Evolutionary conservation across 1,284 basidiomycete species (phyloP).

Genomic region (Kwoniella shivajii): DNA sequence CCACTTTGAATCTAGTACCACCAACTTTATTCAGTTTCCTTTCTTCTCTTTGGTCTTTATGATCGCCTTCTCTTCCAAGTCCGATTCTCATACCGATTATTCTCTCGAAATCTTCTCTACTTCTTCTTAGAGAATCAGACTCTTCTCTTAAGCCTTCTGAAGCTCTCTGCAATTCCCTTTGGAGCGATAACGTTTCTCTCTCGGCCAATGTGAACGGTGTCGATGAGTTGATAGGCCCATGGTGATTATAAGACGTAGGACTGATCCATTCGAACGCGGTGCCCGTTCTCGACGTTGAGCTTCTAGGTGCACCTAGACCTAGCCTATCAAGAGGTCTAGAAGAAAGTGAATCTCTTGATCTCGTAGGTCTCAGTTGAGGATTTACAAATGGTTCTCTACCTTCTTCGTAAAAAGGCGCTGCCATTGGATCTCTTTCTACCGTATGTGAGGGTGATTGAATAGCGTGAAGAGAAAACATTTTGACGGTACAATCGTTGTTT

Average conservation of each 20-base stretch:
- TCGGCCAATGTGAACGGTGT: conserved; percentile 5
- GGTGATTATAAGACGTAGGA: neutral
- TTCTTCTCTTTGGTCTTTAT: conserved; percentile 17
- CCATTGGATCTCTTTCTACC: neutral
- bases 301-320: conserved; percentile 12
- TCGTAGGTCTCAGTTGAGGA: neutral
- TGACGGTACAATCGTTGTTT: conserved; percentile 54
- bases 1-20: conserved; percentile 43
- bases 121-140: conserved; percentile 12
- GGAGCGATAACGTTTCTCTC: conserved; percentile 10
- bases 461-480: conserved; percentile 45
- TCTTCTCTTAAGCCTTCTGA: conserved; percentile 16
- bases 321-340: conserved; percentile 11
- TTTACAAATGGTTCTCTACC: neutral
- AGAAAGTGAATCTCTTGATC: neutral
- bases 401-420: neutral
- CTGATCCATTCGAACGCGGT: conserved; percentile 18
- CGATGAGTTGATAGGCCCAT: neutral
- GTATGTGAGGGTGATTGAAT: neutral
- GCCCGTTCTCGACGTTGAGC: conserved; percentile 1
- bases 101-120: conserved; percentile 29
- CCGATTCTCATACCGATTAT: conserved; percentile 26
- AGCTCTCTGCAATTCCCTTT: conserved; percentile 17
- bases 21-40: conserved; percentile 43
- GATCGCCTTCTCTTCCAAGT: neutral